phyloP scores from a whole-genome alignment of 768 basidiomycete species.

The Psilocybe tampanensis region DNA sequence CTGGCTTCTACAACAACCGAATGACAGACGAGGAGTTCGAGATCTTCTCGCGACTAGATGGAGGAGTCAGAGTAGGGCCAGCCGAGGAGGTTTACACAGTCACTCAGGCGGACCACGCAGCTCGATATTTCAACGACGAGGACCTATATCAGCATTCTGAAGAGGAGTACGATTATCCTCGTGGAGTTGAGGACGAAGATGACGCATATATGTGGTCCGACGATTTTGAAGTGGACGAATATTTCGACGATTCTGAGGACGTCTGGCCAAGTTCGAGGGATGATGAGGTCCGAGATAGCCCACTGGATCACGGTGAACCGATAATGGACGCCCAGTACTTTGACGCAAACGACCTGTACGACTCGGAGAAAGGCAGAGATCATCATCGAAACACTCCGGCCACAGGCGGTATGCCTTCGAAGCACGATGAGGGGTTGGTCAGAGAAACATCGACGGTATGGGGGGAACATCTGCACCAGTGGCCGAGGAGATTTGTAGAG shows the following conservation, averaged over 20 bases:
- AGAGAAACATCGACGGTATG: too few relatives aligned
- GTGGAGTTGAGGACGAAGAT: neutral
- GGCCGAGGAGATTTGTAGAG: too few relatives aligned
- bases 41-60: neutral
- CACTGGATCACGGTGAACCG: neutral
- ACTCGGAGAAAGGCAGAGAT: neutral
- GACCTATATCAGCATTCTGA: constrained; percentile 2
- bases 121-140: constrained; percentile 8
- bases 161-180: constrained; percentile 1
- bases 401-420: neutral
- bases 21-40: constrained; percentile 10
- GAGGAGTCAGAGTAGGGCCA: neutral
- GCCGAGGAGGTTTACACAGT: neutral
- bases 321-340: constrained; percentile 11
- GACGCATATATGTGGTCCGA: neutral
- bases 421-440: neutral
- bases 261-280: neutral
- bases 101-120: neutral
- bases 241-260: neutral
- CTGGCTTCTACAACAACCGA: neutral
- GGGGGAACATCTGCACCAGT: too few relatives aligned
- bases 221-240: neutral
- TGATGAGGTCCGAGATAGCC: neutral
- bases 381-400: neutral
- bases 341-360: constrained; percentile 19